Evolutionary conservation across 371 early-diverging fungal species (phyloP).

Genomic region (Coemansia sp.): DNA sequence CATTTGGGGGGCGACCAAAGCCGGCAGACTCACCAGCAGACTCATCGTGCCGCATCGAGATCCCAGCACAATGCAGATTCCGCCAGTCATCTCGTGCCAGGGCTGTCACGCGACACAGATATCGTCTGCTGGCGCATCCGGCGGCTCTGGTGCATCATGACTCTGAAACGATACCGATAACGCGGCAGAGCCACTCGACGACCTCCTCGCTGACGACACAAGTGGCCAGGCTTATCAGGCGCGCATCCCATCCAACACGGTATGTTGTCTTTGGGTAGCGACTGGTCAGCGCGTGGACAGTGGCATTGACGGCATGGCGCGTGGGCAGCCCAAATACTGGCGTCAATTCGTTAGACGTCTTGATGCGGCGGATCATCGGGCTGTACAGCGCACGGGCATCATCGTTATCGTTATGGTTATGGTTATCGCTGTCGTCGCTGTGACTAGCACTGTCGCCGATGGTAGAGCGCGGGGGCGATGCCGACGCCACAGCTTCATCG

Average conservation of each 20-base stretch:
- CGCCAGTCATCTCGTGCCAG: neutral
- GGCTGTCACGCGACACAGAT: no score
- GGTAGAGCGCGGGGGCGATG: constrained; percentile 13
- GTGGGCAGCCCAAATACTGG: constrained; percentile 48
- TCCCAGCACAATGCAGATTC: neutral
- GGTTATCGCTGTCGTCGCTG: neutral
- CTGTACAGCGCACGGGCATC: constrained; percentile 31
- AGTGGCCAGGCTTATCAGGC: constrained; percentile 38
- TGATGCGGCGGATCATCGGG: constrained; percentile 48
- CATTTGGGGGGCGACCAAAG: neutral
- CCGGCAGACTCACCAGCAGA: neutral
- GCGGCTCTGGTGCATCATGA: constrained; percentile 1
- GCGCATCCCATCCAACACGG: constrained; percentile 53
- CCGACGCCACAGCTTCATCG: constrained; percentile 43
- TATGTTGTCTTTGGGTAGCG: constrained; percentile 50
- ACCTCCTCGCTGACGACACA: constrained; percentile 45
- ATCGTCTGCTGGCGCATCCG: no score
- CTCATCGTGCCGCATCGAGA: neutral
- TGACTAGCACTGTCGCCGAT: neutral
- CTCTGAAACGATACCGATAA: constrained; percentile 46
- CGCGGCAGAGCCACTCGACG: constrained; percentile 51
- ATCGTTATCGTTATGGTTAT: neutral
- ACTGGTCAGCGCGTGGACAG: constrained; percentile 46
- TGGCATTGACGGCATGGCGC: constrained; percentile 44
- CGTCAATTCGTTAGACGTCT: constrained; percentile 33